Conservation (phyloP, 352 stramenopile species). For the Phytopythium vexans region DNA sequence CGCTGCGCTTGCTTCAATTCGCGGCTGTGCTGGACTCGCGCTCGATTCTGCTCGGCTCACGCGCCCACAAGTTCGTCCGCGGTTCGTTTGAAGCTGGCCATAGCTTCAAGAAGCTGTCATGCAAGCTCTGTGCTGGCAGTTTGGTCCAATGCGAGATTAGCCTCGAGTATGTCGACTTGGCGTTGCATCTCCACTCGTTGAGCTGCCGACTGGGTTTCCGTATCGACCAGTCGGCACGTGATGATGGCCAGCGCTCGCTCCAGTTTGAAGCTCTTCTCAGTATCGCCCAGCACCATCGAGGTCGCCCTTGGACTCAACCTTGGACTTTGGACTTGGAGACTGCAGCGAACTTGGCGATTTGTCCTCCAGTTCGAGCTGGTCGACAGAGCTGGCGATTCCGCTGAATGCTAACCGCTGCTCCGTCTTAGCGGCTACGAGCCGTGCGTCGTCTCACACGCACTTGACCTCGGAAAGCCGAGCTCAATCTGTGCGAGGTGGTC, state of each 20-base stretch:
- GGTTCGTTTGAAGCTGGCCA: conserved; percentile 31
- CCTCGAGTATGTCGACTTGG: conserved; percentile 37
- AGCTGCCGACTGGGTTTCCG: conserved; percentile 24
- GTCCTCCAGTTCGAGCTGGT: neutral
- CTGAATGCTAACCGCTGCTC: conserved; percentile 13
- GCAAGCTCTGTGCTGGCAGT: conserved; percentile 41
- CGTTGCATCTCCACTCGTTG: conserved; percentile 25
- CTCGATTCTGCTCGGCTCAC: conserved; percentile 43
- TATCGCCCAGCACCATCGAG: conserved; percentile 14
- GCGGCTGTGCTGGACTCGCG: conserved; percentile 7
- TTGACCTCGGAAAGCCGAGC: conserved; percentile 17
- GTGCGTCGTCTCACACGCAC: conserved; percentile 34
- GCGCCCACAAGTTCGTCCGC: conserved; percentile 49
- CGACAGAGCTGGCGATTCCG: no score
- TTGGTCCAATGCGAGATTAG: conserved; percentile 52
- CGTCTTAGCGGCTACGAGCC: conserved; percentile 10
- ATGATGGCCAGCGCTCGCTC: conserved; percentile 42
- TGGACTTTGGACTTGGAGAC: neutral
- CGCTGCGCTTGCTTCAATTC: conserved; percentile 30
- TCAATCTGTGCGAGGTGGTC: conserved; percentile 37
- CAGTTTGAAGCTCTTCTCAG: conserved; percentile 45
- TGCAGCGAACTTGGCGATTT: neutral
- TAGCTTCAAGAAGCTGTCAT: conserved; percentile 48
- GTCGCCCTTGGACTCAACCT: conserved; percentile 1
- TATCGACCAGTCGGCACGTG: conserved; percentile 30